Evolutionary conservation across 495 filamentous ascomycete species (phyloP).

Genomic region (Tuber umbilicatum): DNA sequence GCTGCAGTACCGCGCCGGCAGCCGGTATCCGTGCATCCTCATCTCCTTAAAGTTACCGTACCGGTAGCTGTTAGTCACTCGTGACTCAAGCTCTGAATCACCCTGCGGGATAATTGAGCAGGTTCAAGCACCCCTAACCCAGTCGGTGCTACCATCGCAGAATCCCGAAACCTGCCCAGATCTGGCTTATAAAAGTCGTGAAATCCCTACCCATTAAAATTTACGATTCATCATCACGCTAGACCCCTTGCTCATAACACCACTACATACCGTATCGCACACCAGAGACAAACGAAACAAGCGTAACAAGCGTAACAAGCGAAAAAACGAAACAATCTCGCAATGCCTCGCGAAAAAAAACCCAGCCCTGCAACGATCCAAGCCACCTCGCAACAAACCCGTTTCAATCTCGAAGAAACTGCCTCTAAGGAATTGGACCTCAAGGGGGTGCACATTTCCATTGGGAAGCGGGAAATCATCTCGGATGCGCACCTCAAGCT

Average conservation of each 20-base stretch:
- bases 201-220: background rate
- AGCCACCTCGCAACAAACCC: slow-evolving; percentile 53
- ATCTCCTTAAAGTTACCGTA: background rate
- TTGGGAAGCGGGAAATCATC: slow-evolving; percentile 57
- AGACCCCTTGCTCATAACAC: background rate
- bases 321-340: background rate
- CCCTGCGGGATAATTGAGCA: background rate
- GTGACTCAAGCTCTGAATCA: slow-evolving; percentile 4
- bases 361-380: slow-evolving; percentile 48
- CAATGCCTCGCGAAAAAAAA: slow-evolving; percentile 18
- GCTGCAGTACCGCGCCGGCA: no score
- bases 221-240: background rate
- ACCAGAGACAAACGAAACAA: background rate
- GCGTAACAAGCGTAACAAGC: background rate
- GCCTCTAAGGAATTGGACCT: slow-evolving; percentile 50
- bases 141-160: background rate
- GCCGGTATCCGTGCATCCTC: background rate
- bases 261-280: background rate
- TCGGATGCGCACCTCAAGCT: slow-evolving; percentile 60
- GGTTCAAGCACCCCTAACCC: background rate
- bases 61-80: background rate
- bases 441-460: slow-evolving; percentile 47
- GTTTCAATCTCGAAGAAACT: slow-evolving; percentile 52
- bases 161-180: background rate
- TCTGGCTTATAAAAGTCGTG: background rate